Base-by-base conservation (phyloP, 108 stramenopile genomes). In the Cyclostephanos tholiformis region DNA sequence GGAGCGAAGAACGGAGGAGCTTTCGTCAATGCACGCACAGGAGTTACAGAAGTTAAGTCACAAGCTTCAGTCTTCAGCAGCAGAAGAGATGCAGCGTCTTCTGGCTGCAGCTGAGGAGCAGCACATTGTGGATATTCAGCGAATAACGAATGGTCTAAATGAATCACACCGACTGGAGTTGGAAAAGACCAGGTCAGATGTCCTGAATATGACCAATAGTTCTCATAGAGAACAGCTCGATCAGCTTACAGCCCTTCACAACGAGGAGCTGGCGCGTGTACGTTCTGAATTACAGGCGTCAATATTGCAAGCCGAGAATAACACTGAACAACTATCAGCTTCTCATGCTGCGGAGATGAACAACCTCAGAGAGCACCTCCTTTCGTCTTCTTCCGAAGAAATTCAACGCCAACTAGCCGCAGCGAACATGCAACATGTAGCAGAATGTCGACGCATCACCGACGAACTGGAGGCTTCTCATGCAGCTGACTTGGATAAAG, bases 161-260 rank as follows among this genome's bases (percentile, higher is more conserved):
- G 75, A 58, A 36, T 17, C 44, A 1, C 76, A 74, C 43, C 43
- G 48, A 2, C 35, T 43, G 8, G 72, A 82, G 25, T n/a, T 79
- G 1, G 72, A 68, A 22, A 50, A 74, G 17, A 30, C 74, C 22
- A 74, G 58, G 19, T 26, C 67, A 35, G 65, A 79, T 0, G 67
- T 77, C 25, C 43, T 44, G 13, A 12, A 65, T 46, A 63, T 63
- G 52, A 60, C 67, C 0, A 67, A 68, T 30, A 64, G 62, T 13
- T 72, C 78, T 26, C 78, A 79, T 46, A 25, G 65, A 25, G 71
- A 72, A 59, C 78, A 68, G 19, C 25, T 79, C 25, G 71, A 72
- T 7, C 71, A 81, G 39, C 48, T 81, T 1, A 41, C 44, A 29
- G 63, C 55, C 8, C 51, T 41, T 25, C 79, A 80, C 36, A 46